Evolutionary conservation across 805 yeast species (phyloP).

Genomic region (Komagataella pastoris): DNA sequence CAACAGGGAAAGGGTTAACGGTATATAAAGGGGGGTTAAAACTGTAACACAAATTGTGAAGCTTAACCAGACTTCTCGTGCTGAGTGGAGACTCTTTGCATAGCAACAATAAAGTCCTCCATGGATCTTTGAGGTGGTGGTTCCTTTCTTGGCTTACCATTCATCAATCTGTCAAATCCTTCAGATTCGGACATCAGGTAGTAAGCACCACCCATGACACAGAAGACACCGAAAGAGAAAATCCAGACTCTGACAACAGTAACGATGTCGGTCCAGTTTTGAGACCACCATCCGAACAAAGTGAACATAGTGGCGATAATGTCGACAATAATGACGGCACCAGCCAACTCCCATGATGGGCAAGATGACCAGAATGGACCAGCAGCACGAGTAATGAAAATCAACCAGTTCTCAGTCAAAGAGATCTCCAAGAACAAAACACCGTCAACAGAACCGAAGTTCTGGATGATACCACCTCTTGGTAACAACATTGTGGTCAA

Average conservation of each 20-base stretch:
- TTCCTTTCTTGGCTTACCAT: slow-evolving; percentile 60
- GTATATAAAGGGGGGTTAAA: neutral
- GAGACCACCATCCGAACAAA: slow-evolving; percentile 96
- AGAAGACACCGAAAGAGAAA: slow-evolving; percentile 95
- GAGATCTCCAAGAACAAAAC: slow-evolving; percentile 88
- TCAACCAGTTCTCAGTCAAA: slow-evolving; percentile 93
- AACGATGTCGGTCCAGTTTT: slow-evolving; percentile 93
- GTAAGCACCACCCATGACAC: slow-evolving; percentile 93
- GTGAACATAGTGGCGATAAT: slow-evolving; percentile 86
- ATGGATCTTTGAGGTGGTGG: slow-evolving; percentile 50
- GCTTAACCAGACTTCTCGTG: slow-evolving; percentile 64
- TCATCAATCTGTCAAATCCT: slow-evolving; percentile 71
- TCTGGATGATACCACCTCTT: slow-evolving; percentile 90
- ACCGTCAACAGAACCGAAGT: slow-evolving; percentile 92
- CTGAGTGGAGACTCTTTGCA: slow-evolving; percentile 84
- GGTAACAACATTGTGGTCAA: slow-evolving; percentile 86
- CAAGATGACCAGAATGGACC: slow-evolving; percentile 97
- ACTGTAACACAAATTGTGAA: neutral
- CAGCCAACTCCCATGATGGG: slow-evolving; percentile 94
- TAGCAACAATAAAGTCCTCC: slow-evolving; percentile 75
- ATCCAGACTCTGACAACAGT: slow-evolving; percentile 91
- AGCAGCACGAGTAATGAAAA: slow-evolving; percentile 91
- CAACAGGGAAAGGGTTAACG: neutral
- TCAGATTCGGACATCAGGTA: slow-evolving; percentile 79
- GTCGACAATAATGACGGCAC: slow-evolving; percentile 87